These are phyloP conservation scores for Pholiota molesta DNA, from an alignment of 768 basidiomycete species.

Conservation along the genomic window DNA sequence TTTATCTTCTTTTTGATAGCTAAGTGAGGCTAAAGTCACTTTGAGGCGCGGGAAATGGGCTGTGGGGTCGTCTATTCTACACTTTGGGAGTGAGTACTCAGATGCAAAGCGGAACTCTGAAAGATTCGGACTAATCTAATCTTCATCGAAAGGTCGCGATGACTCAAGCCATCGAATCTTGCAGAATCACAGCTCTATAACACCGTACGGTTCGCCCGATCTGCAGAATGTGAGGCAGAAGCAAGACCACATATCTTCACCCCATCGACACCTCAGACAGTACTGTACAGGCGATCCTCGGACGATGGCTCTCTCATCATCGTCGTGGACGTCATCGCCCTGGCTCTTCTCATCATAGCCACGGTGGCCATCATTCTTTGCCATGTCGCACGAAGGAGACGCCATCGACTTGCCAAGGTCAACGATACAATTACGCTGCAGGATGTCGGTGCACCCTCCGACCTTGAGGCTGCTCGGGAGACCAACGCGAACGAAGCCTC, in stretches of 20 bases:
- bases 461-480: background rate
- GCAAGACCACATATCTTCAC: background rate
- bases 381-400: background rate
- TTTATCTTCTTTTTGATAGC: background rate
- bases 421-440: background rate
- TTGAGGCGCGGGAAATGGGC: background rate
- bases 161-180: background rate
- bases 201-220: background rate
- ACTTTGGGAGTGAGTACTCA: background rate
- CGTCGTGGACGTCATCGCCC: background rate
- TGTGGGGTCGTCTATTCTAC: background rate
- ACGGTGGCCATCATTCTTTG: background rate
- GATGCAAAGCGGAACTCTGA: background rate
- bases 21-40: background rate
- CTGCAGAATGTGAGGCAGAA: background rate
- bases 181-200: background rate
- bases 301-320: background rate
- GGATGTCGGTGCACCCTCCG: background rate
- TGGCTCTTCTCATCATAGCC: background rate
- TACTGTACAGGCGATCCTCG: background rate
- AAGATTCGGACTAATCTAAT: background rate
- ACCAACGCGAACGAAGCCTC: background rate
- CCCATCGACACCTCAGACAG: background rate
- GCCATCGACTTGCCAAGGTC: background rate
- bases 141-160: background rate